Percentiles rank a stretch among this genome's conserved stretches.
These are phyloP conservation scores for Elymus sibiricus DNA, from an alignment of 176 grass and related monocot species.

Conservation along the genomic window DNA sequence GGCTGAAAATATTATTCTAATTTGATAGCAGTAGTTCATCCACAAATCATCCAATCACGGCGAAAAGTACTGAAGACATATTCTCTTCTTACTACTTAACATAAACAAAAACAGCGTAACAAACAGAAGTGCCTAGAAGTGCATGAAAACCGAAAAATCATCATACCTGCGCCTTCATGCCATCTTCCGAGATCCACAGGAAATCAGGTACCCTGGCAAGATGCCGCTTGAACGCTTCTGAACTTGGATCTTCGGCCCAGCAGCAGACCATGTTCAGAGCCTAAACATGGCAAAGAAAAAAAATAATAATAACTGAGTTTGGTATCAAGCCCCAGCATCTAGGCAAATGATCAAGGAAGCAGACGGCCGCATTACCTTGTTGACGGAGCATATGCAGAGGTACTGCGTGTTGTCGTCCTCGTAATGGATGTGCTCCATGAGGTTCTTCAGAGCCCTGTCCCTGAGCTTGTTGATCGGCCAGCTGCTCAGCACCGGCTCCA, in stretches of 20 bases:
- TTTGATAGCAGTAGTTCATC: neutral
- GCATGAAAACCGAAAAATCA: neutral
- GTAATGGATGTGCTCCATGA: slow-evolving; percentile 80
- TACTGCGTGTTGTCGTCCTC: slow-evolving; percentile 71
- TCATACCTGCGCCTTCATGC: slow-evolving; percentile 83
- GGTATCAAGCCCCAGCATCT: neutral
- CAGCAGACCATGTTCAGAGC: slow-evolving; percentile 73
- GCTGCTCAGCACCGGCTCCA: slow-evolving; percentile 62
- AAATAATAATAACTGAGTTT: neutral
- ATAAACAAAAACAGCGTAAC: neutral
- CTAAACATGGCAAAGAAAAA: slow-evolving; percentile 26
- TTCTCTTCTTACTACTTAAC: neutral
- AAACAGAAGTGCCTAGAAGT: too few species aligned
- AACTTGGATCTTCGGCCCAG: slow-evolving; percentile 72
- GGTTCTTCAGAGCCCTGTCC: slow-evolving; percentile 33
- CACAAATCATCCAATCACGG: neutral
- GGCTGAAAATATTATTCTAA: neutral
- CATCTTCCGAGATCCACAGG: slow-evolving; percentile 85
- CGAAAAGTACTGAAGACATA: neutral
- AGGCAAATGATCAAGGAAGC: neutral
- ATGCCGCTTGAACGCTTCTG: slow-evolving; percentile 67
- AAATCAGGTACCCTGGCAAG: slow-evolving; percentile 72
- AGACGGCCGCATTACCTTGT: slow-evolving; percentile 29
- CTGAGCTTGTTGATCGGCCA: slow-evolving; percentile 62
- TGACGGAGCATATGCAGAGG: slow-evolving; percentile 44